phyloP scores from a whole-genome alignment of 108 stramenopile genomes.

The Thalassiosira profunda region DNA sequence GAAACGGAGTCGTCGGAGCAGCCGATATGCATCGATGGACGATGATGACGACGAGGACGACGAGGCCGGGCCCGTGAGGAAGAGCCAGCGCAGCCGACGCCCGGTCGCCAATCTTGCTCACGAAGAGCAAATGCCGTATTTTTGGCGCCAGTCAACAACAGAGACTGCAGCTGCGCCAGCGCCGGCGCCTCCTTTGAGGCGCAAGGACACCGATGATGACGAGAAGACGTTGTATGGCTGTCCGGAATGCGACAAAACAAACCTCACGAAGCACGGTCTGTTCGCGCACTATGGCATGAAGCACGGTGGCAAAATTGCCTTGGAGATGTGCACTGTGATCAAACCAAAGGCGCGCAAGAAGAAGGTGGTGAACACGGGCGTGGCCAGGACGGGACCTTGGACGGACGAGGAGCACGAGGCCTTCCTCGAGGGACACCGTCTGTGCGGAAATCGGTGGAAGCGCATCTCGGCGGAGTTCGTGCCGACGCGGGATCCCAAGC shows the following conservation, averaged over 20 bases:
- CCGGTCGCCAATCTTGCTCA: not conserved
- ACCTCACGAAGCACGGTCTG: conserved; percentile 15
- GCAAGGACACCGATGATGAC: conserved; percentile 5
- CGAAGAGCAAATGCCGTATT: not conserved
- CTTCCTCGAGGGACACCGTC: conserved; percentile 89
- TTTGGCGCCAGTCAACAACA: too few species aligned
- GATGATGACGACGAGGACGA: not conserved
- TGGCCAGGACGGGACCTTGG: conserved; percentile 78
- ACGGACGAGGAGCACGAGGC: conserved; percentile 90
- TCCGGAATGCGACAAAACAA: conserved; percentile 9
- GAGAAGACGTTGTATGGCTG: conserved; percentile 19
- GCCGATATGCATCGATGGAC: not conserved
- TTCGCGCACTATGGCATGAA: conserved; percentile 20
- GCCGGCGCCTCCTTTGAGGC: too few species aligned
- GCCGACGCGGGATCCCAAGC: conserved; percentile 87
- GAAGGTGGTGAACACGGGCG: not conserved
- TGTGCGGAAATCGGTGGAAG: conserved; percentile 94
- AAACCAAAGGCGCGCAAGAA: not conserved
- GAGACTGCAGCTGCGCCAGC: too few species aligned
- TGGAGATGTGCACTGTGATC: too few species aligned
- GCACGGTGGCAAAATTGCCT: not conserved
- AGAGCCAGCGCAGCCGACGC: not conserved
- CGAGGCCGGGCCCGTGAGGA: not conserved
- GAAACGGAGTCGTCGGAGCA: too few species aligned
- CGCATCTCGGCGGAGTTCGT: conserved; percentile 72